phyloP scores from a whole-genome alignment of 805 yeast species.

The Kuraishia ogatae region DNA sequence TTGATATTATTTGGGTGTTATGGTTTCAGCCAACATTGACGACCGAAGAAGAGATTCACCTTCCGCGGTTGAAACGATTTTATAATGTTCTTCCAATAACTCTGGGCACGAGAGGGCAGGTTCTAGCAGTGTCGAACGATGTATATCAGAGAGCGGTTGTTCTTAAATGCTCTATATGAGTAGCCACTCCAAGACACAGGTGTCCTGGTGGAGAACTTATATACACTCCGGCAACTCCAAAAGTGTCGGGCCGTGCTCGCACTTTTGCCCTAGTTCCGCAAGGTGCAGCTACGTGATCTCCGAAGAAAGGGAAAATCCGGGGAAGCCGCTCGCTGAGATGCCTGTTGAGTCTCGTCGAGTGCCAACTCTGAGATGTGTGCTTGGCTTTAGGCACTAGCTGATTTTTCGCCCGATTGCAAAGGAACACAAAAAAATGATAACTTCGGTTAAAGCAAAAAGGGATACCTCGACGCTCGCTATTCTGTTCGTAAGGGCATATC shows the following conservation, averaged over 20 bases:
- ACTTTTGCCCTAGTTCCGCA: background rate
- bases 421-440: too few relatives aligned
- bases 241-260: background rate
- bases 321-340: background rate
- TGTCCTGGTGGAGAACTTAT: too few relatives aligned
- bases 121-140: too few relatives aligned
- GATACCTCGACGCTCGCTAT: background rate
- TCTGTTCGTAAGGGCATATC: background rate
- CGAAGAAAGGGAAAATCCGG: background rate
- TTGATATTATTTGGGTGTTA: background rate
- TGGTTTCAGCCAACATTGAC: background rate
- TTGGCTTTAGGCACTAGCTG: background rate
- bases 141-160: too few relatives aligned
- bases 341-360: background rate
- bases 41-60: too few relatives aligned
- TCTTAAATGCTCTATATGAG: too few relatives aligned
- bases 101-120: too few relatives aligned
- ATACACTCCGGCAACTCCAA: too few relatives aligned
- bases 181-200: too few relatives aligned
- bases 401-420: background rate
- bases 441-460: too few relatives aligned
- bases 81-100: too few relatives aligned
- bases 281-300: background rate
- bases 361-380: background rate
- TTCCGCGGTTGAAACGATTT: too few relatives aligned